Evolutionary conservation across 768 basidiomycete species (phyloP), one percentile per base, ranked within the genome.

Genomic region (Agrocybe chaxingu): DNA sequence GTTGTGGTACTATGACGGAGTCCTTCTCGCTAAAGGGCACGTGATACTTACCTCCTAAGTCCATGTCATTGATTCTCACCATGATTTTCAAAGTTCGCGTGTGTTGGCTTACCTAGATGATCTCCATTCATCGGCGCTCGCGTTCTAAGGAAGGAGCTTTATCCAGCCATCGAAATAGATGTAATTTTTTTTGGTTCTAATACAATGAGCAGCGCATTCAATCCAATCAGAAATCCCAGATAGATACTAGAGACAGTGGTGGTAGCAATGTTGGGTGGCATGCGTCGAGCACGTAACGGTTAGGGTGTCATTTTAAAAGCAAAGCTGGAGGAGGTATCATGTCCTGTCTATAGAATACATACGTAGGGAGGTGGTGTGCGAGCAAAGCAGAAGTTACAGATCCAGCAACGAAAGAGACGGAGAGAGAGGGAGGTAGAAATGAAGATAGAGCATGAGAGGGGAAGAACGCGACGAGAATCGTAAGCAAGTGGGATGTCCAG

Each of bases 321-420:
- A 38, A 42, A 51, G 16, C 30, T 35, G 24, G 24, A 5, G 24
- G 24, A 38, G 40, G 53, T 56, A 57, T 51, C 44, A 46, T 53
- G 50, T 54, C 55, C 50, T 53, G 53, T 64, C 62, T 64, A 64
- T 47, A 42, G 49, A 54, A 60, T 64, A 64, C 63, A 64, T 46
- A 50, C 48, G 53, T 43, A 37, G 46, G 43, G 48, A 43, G 16
- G 16, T n/a, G 52, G 55, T 47, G 51, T 53, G 53, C 48, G 53
- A 61, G 51, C 46, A 60, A 43, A 64, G 55, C 48, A 55, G 44
- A 48, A 49, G 47, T 52, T 47, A 58, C 55, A 53, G 50, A 47
- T 32, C 41, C 50, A 50, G 36, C 41, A 55, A 63, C 45, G 18
- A 57, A 47, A 57, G 48, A 52, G 58, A 61, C 57, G 64, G 46